Conservation (phyloP, 345 rosid species). For the Bruguiera sexangula region DNA sequence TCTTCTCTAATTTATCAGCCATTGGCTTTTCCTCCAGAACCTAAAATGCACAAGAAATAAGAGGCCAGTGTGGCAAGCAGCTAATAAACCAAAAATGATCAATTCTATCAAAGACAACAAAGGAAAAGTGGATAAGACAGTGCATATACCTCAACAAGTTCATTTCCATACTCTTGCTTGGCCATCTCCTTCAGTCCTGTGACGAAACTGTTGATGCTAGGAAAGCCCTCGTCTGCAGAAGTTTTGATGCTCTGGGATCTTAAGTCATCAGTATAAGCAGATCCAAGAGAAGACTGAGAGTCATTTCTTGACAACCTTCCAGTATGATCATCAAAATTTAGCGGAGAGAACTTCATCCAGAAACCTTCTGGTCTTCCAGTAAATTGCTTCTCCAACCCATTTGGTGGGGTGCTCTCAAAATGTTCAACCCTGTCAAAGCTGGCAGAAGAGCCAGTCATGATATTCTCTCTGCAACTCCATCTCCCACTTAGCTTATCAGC, state of each 20-base stretch:
- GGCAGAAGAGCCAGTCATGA: conserved; percentile 35
- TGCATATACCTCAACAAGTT: conserved; percentile 44
- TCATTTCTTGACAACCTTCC: conserved; percentile 54
- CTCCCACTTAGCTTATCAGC: conserved; percentile 41
- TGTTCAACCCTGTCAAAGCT: conserved; percentile 22
- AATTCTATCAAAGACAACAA: not conserved
- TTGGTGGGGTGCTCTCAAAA: conserved; percentile 61
- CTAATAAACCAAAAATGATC: not conserved
- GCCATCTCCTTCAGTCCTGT: conserved; percentile 84
- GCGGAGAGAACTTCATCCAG: conserved; percentile 37
- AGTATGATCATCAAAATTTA: conserved; percentile 33
- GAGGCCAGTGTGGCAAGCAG: conserved; percentile 10
- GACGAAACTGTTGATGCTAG: conserved; percentile 71
- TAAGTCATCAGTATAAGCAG: conserved; percentile 53
- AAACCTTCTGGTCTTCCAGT: conserved; percentile 64
- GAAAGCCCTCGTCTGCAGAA: conserved; percentile 59
- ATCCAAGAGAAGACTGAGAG: conserved; percentile 72
- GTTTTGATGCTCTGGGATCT: conserved; percentile 41
- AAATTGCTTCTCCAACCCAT: conserved; percentile 50
- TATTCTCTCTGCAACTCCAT: conserved; percentile 55
- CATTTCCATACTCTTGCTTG: conserved; percentile 43
- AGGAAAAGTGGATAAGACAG: not conserved
- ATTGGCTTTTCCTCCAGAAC: conserved; percentile 31
- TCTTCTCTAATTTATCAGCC: conserved; percentile 37
- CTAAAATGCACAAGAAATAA: conserved; percentile 12